A percentile compares a stretch with the other conserved stretches of the same genome.
Evolutionary conservation across 306 rosid species (phyloP).

Genomic region (Datisca glomerata): DNA sequence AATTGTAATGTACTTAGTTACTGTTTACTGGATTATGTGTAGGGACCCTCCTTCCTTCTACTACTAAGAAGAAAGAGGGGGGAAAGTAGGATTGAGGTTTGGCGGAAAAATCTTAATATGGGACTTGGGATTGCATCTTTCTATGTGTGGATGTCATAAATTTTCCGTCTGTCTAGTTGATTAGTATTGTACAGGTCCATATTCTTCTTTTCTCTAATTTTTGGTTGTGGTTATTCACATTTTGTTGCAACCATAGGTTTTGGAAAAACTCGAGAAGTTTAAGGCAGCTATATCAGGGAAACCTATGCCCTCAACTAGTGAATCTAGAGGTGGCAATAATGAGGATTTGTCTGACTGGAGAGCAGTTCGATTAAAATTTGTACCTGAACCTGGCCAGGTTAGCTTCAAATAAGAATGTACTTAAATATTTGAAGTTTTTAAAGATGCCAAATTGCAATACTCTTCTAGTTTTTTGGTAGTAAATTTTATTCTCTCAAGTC

Average conservation of each 20-base stretch:
- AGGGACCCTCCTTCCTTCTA: too few species aligned
- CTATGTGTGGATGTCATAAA: background rate
- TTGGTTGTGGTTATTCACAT: too few species aligned
- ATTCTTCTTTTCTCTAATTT: background rate
- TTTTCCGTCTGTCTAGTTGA: background rate
- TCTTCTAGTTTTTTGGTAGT: background rate
- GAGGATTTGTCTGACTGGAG: conserved; percentile 70
- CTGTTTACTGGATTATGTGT: too few species aligned
- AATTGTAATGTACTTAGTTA: too few species aligned
- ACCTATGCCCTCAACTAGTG: conserved; percentile 16
- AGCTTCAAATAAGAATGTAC: conserved; percentile 13
- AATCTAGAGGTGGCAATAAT: conserved; percentile 30
- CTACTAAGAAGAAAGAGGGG: too few species aligned
- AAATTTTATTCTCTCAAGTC: too few species aligned
- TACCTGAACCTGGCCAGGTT: conserved; percentile 56
- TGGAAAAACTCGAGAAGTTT: conserved; percentile 74
- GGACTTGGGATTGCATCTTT: conserved; percentile 7
- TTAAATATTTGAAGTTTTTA: background rate
- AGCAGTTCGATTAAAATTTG: conserved; percentile 42
- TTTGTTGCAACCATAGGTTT: conserved; percentile 44
- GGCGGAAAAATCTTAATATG: too few species aligned
- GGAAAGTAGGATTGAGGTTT: too few species aligned
- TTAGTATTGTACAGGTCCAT: background rate
- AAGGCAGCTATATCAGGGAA: conserved; percentile 31
- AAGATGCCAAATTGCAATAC: background rate